Evolutionary conservation across 441 rosid genomes (phyloP).

Genomic region (Gossypium lobatum): DNA sequence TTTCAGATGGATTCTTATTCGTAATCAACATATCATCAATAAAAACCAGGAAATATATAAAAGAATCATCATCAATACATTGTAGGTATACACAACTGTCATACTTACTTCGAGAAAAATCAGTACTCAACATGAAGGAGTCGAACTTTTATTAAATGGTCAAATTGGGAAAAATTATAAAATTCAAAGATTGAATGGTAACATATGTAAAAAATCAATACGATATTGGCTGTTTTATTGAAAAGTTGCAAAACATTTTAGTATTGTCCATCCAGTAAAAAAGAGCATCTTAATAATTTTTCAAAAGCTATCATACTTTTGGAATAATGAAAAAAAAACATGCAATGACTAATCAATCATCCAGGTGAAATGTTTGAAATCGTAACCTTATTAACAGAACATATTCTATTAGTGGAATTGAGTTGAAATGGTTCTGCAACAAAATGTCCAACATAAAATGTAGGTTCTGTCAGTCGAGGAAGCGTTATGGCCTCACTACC

Average conservation of each 20-base stretch:
- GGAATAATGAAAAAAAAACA: not conserved
- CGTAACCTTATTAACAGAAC: conserved; percentile 20
- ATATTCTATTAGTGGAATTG: not conserved
- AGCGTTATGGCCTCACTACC: conserved; percentile 33
- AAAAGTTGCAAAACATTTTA: not conserved
- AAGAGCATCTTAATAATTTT: not conserved
- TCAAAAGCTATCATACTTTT: not conserved
- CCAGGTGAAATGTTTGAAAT: conserved; percentile 34
- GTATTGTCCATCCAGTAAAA: not conserved
- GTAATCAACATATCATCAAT: too few relatives aligned
- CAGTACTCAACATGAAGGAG: too few relatives aligned
- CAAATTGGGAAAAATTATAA: too few relatives aligned
- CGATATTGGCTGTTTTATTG: too few relatives aligned
- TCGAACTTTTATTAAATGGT: too few relatives aligned
- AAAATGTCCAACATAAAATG: conserved; percentile 15
- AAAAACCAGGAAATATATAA: too few relatives aligned
- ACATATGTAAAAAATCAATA: too few relatives aligned
- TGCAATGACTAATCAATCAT: not conserved
- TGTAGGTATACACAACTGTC: too few relatives aligned
- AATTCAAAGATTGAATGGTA: too few relatives aligned
- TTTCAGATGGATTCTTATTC: too few relatives aligned
- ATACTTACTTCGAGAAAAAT: too few relatives aligned
- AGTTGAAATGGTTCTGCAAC: not conserved
- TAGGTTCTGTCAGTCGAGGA: conserved; percentile 30
- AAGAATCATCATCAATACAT: too few relatives aligned